Evolutionary conservation across 441 rosid genomes (phyloP), one percentile per base, ranked within the genome.

Genomic region (Pelargonium citronellum): DNA sequence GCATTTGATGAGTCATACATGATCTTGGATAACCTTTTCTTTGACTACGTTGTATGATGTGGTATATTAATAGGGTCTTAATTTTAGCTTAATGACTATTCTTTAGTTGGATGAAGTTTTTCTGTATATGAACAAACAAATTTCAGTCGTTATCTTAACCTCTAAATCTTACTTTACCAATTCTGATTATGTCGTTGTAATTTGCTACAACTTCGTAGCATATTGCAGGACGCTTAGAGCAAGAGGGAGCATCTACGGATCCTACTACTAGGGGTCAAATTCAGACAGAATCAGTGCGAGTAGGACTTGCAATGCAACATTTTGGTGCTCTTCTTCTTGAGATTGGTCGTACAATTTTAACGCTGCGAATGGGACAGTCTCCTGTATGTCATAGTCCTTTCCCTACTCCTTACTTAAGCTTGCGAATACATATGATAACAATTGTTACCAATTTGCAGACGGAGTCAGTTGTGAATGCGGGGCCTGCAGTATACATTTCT

Each of bases 331-430:
- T 92, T 55, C 79, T 95, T 71, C 84, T 92, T 75, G 99, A 95
- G 95, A 92, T 95, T 80, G 99, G 98, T 57, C 96, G 99, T 66
- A 86, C 94, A 20, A 83, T 90, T 67, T 78, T 92, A 82, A 86
- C 90, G 2, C 71, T 94, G 87, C 91, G 89, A 39, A 85, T 90
- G 96, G 89, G 92, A 77, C 86, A 82, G 63, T 85, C 96, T 77
- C 91, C 91, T 73, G 99, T 95, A 80, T 71, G 87, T 10, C 22
- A 63, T 72, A 66, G 9, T 46, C 17, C 64, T 55, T 47, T 30
- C 75, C 67, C 58, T 24, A 7, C 34, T 30, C 22, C 7, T 68
- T 69, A 6, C 0, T 68, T 69, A 4, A 43, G 60, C 55, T 61
- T 47, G 22, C 69, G 57, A 70, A 67, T 58, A 61, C 9, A 47